Evolutionary conservation across 2,329 filamentous ascomycete genomes (phyloP).

Genomic region (Pseudogymnoascus sp.): DNA sequence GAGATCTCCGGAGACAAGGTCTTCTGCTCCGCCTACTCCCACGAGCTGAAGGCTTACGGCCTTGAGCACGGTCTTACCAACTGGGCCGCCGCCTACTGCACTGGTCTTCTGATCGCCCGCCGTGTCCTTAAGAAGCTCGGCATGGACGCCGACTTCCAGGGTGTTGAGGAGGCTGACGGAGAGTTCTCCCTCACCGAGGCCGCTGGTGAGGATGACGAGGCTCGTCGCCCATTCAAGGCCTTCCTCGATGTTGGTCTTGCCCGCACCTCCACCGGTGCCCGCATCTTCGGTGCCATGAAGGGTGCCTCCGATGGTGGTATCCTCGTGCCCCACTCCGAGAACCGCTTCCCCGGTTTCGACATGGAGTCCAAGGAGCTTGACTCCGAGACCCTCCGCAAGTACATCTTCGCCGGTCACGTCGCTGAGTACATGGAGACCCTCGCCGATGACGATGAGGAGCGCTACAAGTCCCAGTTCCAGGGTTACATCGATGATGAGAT

Average conservation of each 20-base stretch:
- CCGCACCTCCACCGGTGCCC: conserved; percentile 95
- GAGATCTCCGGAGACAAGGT: conserved; percentile 98
- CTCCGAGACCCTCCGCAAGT: conserved; percentile 92
- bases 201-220: conserved; percentile 78
- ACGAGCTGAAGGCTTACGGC: conserved; percentile 97
- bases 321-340: conserved; percentile 95
- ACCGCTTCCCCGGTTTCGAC: conserved; percentile 98
- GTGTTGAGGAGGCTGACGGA: conserved; percentile 94
- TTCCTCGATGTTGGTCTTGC: conserved; percentile 96
- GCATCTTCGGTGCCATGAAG: conserved; percentile 99
- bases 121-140: conserved; percentile 96
- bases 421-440: conserved; percentile 99
- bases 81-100: conserved; percentile 97
- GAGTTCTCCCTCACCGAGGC: conserved; percentile 96
- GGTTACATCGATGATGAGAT: conserved; percentile 96
- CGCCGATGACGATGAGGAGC: conserved; percentile 99
- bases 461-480: conserved; percentile 96
- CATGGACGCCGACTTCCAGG: conserved; percentile 83
- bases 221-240: conserved; percentile 96
- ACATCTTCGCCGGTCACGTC: conserved; percentile 98
- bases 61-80: conserved; percentile 99
- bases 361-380: conserved; percentile 98
- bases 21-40: conserved; percentile 82
- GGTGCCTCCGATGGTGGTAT: conserved; percentile 97
- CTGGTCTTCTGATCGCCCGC: conserved; percentile 92